Evolutionary conservation across 257 asterid genomes (phyloP).

Genomic region (Lycium ferocissimum): DNA sequence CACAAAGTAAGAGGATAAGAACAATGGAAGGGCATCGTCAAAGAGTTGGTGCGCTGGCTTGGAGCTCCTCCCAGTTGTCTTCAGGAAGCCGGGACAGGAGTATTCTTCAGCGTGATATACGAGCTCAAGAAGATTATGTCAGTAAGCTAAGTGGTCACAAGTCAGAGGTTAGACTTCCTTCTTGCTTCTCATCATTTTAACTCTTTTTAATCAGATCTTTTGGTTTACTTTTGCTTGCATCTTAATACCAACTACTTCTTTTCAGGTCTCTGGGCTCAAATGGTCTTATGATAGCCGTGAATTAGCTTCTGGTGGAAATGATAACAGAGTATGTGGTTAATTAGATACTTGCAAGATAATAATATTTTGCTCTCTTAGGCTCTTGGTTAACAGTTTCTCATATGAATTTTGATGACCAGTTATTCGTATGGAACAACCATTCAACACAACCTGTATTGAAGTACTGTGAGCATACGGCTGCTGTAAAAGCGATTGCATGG

Average conservation of each 20-base stretch:
- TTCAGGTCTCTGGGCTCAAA: conserved; percentile 96
- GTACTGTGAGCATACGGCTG: conserved; percentile 94
- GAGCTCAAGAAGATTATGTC: conserved; percentile 72
- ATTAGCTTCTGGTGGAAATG: conserved; percentile 98
- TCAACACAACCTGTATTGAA: conserved; percentile 84
- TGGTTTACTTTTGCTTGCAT: background rate
- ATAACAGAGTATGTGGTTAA: conserved; percentile 69
- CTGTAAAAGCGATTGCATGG: conserved; percentile 99
- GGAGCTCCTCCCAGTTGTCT: conserved; percentile 81
- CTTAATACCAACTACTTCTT: conserved; percentile 25
- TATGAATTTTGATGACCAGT: conserved; percentile 49
- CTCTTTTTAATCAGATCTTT: background rate
- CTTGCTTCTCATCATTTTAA: background rate
- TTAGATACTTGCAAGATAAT: background rate
- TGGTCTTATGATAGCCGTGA: conserved; percentile 96
- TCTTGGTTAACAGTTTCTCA: background rate
- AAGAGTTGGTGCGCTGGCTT: conserved; percentile 91
- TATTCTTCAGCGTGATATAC: conserved; percentile 87
- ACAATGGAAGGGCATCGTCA: conserved; percentile 91
- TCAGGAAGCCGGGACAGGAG: conserved; percentile 95
- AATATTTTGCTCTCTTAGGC: background rate
- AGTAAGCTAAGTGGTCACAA: conserved; percentile 93
- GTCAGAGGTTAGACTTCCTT: conserved; percentile 71
- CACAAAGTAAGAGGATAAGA: conserved; percentile 83
- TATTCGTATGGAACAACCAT: conserved; percentile 90